These are phyloP conservation scores for Calonectria pteridis DNA, from an alignment of 2,329 filamentous ascomycete genomes.

Conservation along the genomic window DNA sequence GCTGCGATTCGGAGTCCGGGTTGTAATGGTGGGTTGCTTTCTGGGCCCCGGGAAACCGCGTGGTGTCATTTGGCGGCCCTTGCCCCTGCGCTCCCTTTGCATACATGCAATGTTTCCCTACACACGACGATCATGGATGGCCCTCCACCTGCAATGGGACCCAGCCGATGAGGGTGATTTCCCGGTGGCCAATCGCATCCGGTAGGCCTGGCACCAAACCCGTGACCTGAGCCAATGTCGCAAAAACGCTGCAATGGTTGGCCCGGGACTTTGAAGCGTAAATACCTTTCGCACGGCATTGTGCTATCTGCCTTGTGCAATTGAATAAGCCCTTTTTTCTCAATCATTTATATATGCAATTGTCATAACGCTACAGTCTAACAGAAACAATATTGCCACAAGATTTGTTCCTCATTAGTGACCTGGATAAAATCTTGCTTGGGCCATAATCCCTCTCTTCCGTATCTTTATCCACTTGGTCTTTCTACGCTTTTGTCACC, in stretches of 20 bases:
- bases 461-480: neutral
- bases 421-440: neutral
- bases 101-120: neutral
- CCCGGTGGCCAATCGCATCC: constrained; percentile 8
- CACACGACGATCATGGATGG: constrained; percentile 11
- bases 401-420: neutral
- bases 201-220: neutral
- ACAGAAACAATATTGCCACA: constrained; percentile 12
- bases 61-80: constrained; percentile 34
- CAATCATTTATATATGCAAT: constrained; percentile 3
- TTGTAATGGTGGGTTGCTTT: constrained; percentile 32
- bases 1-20: constrained; percentile 20
- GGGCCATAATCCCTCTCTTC: neutral
- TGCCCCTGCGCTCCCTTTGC: constrained; percentile 34
- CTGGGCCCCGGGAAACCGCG: constrained; percentile 16
- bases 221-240: neutral
- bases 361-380: constrained; percentile 14
- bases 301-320: neutral
- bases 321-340: neutral
- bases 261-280: constrained; percentile 9
- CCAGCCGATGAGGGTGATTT: constrained; percentile 16
- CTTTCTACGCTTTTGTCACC: neutral
- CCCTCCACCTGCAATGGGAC: constrained; percentile 21
- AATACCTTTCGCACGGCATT: neutral
- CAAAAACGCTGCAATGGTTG: neutral